These are phyloP conservation scores for Leccinum solheimii DNA, from an alignment of 1,284 basidiomycete genomes.

Conservation along the genomic window DNA sequence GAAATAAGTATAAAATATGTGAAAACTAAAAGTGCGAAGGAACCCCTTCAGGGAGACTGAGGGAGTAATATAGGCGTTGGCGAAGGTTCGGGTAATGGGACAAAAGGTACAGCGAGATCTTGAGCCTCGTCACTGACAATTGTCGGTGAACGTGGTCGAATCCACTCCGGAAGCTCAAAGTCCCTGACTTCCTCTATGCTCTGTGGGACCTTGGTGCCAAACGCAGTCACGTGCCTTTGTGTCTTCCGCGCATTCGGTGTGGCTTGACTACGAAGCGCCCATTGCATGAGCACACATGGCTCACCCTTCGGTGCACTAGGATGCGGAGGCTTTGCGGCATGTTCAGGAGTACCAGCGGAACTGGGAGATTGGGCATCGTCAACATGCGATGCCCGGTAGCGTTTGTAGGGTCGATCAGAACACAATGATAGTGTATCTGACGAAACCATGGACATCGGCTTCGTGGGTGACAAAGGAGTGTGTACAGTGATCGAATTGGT, in stretches of 20 bases:
- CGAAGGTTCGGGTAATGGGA: slow-evolving; percentile 6
- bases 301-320: slow-evolving; percentile 31
- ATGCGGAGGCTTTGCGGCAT: slow-evolving; percentile 10
- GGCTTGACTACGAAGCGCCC: slow-evolving; percentile 49
- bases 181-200: slow-evolving; percentile 48
- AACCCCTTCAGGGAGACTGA: slow-evolving; percentile 3
- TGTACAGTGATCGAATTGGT: slow-evolving; percentile 13
- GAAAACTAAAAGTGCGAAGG: slow-evolving; percentile 16
- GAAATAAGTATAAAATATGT: slow-evolving; percentile 39
- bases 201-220: slow-evolving; percentile 52
- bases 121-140: slow-evolving; percentile 10
- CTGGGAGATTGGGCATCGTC: slow-evolving; percentile 26
- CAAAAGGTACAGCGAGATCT: slow-evolving; percentile 5
- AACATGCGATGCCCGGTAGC: slow-evolving; percentile 18
- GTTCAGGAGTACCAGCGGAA: slow-evolving; percentile 26
- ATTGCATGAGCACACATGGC: slow-evolving; percentile 44
- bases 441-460: slow-evolving; percentile 34
- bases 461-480: slow-evolving; percentile 21
- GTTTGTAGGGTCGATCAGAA: slow-evolving; percentile 33
- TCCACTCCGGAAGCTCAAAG: slow-evolving; percentile 50
- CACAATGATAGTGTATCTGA: slow-evolving; percentile 32
- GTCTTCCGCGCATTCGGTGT: slow-evolving; percentile 49
- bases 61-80: slow-evolving; percentile 17
- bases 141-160: slow-evolving; percentile 30
- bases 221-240: slow-evolving; percentile 53